A percentile compares a stretch with the other conserved stretches of the same genome.
phyloP scores from a whole-genome alignment of 306 rosid species.

The Acacia crassicarpa region DNA sequence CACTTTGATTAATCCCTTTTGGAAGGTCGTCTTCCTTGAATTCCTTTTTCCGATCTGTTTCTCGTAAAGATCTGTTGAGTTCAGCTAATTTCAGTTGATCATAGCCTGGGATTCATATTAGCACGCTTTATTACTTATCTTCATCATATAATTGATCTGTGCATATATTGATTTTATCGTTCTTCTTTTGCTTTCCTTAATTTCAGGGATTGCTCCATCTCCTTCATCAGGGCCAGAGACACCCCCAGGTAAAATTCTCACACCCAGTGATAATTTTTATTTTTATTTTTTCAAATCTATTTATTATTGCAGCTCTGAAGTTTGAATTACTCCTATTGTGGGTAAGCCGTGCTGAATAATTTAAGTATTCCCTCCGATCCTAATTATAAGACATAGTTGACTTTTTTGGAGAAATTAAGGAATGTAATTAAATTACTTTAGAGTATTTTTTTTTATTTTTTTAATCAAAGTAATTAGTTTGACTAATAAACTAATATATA shows the following conservation, averaged over 20 bases:
- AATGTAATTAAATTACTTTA: too few species aligned
- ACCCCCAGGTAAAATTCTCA: slow-evolving; percentile 39
- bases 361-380: too few species aligned
- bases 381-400: too few species aligned
- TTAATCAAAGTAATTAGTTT: too few species aligned
- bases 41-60: background rate
- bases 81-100: too few species aligned
- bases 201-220: slow-evolving; percentile 31
- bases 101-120: background rate
- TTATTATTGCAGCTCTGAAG: too few species aligned
- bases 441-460: too few species aligned
- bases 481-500: too few species aligned
- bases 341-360: too few species aligned
- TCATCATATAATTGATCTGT: background rate
- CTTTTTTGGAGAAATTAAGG: too few species aligned
- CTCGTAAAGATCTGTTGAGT: background rate
- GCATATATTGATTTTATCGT: background rate
- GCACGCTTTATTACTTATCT: background rate
- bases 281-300: too few species aligned
- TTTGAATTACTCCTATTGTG: too few species aligned
- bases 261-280: background rate
- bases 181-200: background rate
- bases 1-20: background rate
- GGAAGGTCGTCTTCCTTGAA: background rate
- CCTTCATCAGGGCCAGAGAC: slow-evolving; percentile 16